These are phyloP conservation scores for Endothia cerciana DNA, from an alignment of 2,329 filamentous ascomycete species.

Conservation along the genomic window DNA sequence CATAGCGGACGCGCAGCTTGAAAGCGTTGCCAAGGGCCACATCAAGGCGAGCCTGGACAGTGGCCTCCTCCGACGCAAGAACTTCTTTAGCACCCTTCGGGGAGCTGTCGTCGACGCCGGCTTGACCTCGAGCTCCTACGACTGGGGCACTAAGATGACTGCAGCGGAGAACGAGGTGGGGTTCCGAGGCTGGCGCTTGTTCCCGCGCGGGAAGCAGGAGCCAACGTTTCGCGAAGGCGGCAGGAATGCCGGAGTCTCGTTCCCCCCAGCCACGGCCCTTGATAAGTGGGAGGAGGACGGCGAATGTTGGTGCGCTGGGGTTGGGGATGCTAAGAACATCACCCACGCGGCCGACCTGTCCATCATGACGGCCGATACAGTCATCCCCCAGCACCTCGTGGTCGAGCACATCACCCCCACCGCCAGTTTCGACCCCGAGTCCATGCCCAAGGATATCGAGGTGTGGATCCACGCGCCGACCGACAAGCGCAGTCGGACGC, in stretches of 20 bases:
- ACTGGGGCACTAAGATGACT: conserved; percentile 36
- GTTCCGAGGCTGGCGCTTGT: neutral
- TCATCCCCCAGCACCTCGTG: conserved; percentile 71
- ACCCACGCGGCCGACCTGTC: conserved; percentile 66
- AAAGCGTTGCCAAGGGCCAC: conserved; percentile 50
- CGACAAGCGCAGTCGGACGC: conserved; percentile 42
- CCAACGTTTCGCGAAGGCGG: conserved; percentile 34
- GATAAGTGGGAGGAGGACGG: conserved; percentile 75
- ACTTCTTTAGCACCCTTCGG: conserved; percentile 70
- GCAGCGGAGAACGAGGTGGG: conserved; percentile 32
- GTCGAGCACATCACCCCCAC: conserved; percentile 71
- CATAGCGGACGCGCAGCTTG: conserved; percentile 50
- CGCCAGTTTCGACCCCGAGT: conserved; percentile 63
- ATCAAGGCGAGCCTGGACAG: conserved; percentile 50
- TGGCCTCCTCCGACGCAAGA: conserved; percentile 61
- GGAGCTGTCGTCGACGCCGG: conserved; percentile 67
- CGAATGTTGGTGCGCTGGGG: conserved; percentile 83
- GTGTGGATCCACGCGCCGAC: conserved; percentile 67
- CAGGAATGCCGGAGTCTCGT: conserved; percentile 28
- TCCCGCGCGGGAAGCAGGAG: conserved; percentile 29
- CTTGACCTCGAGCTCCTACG: conserved; percentile 64
- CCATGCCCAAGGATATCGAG: conserved; percentile 71
- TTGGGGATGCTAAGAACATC: conserved; percentile 43
- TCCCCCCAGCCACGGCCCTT: conserved; percentile 61
- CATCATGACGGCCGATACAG: conserved; percentile 59